These are phyloP conservation scores for Paraglomus occultum DNA, from an alignment of 192 early-diverging fungal genomes.

Conservation along the genomic window DNA sequence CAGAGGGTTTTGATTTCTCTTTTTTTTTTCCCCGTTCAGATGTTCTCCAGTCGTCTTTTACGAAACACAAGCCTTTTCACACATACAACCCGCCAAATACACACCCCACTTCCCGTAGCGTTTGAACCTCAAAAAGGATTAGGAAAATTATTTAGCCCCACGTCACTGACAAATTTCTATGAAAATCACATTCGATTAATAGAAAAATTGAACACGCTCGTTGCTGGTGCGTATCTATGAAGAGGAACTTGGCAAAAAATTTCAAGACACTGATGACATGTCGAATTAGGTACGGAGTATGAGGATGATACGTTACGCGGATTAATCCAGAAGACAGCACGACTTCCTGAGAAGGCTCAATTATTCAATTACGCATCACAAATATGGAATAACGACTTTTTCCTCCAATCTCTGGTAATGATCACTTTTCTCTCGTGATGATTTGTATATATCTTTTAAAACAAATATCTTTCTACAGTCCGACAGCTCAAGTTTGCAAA, in stretches of 20 bases:
- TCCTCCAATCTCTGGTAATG: constrained; percentile 41
- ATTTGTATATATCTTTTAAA: constrained; percentile 1
- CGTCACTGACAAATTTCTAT: constrained; percentile 35
- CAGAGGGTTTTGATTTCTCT: too few relatives aligned
- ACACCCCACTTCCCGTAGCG: constrained; percentile 22
- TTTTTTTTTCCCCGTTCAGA: too few relatives aligned
- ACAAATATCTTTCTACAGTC: not conserved
- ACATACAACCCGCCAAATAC: not conserved
- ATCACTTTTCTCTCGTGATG: not conserved
- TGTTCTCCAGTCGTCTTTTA: too few relatives aligned
- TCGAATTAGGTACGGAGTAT: constrained; percentile 32
- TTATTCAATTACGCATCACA: constrained; percentile 48
- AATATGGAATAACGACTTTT: constrained; percentile 49
- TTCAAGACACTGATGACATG: too few relatives aligned
- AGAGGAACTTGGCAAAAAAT: not conserved
- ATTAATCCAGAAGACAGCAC: constrained; percentile 39
- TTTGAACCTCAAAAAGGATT: constrained; percentile 32
- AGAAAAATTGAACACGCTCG: constrained; percentile 41
- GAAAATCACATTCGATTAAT: constrained; percentile 38
- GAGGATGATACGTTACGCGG: constrained; percentile 34
- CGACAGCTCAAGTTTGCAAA: not conserved
- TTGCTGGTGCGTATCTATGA: constrained; percentile 28
- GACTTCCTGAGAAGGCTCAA: constrained; percentile 34
- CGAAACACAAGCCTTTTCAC: too few relatives aligned
- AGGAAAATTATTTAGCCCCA: constrained; percentile 32